A percentile compares a stretch with the other conserved stretches of the same genome.
phyloP scores from a whole-genome alignment of 257 asterid genomes.

The Ilex asprella region DNA sequence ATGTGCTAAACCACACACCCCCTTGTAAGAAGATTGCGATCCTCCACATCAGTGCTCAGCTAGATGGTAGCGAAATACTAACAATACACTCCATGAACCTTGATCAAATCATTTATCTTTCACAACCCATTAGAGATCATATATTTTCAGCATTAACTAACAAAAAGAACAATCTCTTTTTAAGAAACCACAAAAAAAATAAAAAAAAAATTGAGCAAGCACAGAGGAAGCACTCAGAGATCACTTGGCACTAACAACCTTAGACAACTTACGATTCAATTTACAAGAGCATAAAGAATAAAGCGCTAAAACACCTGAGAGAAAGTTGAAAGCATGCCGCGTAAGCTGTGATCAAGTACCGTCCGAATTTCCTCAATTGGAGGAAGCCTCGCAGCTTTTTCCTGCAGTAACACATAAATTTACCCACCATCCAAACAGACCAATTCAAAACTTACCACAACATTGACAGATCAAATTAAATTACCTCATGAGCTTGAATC shows the following conservation, averaged over 20 bases:
- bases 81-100: too few species aligned
- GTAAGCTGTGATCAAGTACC: conserved; percentile 59
- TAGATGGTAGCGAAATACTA: too few species aligned
- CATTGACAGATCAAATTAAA: background rate
- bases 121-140: background rate
- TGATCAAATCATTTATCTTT: too few species aligned
- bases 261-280: too few species aligned
- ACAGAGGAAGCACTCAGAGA: conserved; percentile 1
- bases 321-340: conserved; percentile 89
- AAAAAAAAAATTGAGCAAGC: too few species aligned
- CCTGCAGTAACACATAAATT: conserved; percentile 28
- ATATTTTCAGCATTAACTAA: too few species aligned
- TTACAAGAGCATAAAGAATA: background rate
- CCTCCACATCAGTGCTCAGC: too few species aligned
- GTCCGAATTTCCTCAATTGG: conserved; percentile 80
- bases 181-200: too few species aligned
- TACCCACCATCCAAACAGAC: background rate
- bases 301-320: conserved; percentile 40
- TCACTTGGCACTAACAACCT: too few species aligned
- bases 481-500: conserved; percentile 88
- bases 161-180: background rate
- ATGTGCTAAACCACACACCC: too few species aligned
- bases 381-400: conserved; percentile 76
- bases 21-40: too few species aligned
- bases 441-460: background rate